Base-by-base conservation (phyloP, 2,329 filamentous ascomycete genomes). In the Epichloe bromicola region DNA sequence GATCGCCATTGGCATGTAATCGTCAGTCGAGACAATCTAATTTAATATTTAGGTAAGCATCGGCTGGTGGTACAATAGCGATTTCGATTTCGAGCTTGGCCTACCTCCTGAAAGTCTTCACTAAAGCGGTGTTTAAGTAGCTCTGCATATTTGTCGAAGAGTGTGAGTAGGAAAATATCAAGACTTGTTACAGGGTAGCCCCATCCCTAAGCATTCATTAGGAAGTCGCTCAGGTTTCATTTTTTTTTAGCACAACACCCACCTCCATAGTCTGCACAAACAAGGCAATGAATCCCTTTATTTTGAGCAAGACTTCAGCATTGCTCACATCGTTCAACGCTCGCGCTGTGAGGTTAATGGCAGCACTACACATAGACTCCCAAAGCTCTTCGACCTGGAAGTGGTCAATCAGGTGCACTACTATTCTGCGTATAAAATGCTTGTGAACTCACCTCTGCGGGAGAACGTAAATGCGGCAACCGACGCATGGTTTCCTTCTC, bases 1-100 rank as follows among this genome's bases (percentile, higher is more conserved):
- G 65, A 97, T 95, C 2, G 88, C 87, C 93, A 98, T 97, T 2
- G 93, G 94, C 91, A 98, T 98, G 68, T 98, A 98, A 67, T 98
- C 93, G 65, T 98, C 93, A 1, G 88, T 96, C n/a, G 87, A 82
- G 15, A 84, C 80, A 59, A 83, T 83, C 76, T 81, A 63, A 46
- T 17, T 23, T n/a, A 15, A 36, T 19, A 10, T 14, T 17, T 5
- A 3, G 10, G 30, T 49, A 6, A 49, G 47, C 33, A 23, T 30
- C n/a, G 33, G 17, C 47, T 14, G 8, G 19, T 43, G 12, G 14
- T n/a, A 17, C 4, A n/a, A 44, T n/a, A 5, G 14, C 34, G 23
- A 10, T 20, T 6, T 11, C 23, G 26, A 38, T 46, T 41, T 20
- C 12, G 14, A 19, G 19, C 12, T 33, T 36, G 6, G 56, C 62